Evolutionary conservation across 257 asterid species (phyloP), one percentile per base, ranked within the genome.

Genomic region (Galeopsis tetrahit): DNA sequence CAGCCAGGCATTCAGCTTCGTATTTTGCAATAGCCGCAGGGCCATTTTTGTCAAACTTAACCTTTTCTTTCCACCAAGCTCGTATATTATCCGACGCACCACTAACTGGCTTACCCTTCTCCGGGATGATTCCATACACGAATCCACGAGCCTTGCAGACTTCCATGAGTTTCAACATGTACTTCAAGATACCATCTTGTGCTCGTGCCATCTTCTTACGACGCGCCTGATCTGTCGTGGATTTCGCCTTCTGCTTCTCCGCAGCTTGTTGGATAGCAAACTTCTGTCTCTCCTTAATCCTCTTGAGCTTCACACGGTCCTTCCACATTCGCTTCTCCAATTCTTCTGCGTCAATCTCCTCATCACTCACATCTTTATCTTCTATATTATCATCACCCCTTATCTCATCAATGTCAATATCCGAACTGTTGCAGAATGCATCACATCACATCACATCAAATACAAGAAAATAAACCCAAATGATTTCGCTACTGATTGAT

Each of bases 11-110:
- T 0, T 82, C 89, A 1, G 78, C 75, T 43, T 84, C 85, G 8
- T 86, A 76, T 60, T 77, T 79, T 1, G 81, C 75, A 4, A 82
- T 84, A 31, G 90, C 92, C 4, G 87, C 87, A 6, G 84, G 87
- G 6, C 85, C 89, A 43, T 84, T 87, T 52, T 79, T 79, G 74
- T 87, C 90, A 34, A 84, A 87, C 52, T 75, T 84, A 38, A 87
- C 92, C 63, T 87, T 84, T 34, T 87, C 86, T 60, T 81, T 87
- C 92, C 92, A 87, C 92, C 92, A 87, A 33, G 76, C 88, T 60
- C 85, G 56, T 9, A 87, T 49, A 70, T 80, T 87, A 66, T 87
- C 88, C 4, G 88, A 87, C 11, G 88, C 76, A 17, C 91, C 89
- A 10, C 86, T 82, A 3, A 86, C 81, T 1, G 87, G 85, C 71